Evolutionary conservation across 1,284 basidiomycete genomes (phyloP), one percentile per base, ranked within the genome.

Genomic region (Microbotryomycetes sp.): DNA sequence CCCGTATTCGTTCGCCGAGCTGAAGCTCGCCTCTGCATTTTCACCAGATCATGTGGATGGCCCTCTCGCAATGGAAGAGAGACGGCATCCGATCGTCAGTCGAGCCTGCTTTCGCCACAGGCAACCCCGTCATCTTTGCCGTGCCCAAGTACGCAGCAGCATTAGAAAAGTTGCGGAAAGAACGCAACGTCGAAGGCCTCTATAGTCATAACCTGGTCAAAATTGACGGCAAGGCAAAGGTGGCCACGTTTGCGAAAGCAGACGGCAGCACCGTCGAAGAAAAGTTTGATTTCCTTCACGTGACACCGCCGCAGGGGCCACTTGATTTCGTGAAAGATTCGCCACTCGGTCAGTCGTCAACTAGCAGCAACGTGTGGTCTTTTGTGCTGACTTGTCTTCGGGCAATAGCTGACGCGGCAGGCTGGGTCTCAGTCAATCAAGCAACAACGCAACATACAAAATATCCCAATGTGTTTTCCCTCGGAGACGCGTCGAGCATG

Each of bases 41-140:
- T 21, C 89, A 91, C 73, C 93, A 93, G 77, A 88, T 93, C 67
- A 89, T 91, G 84, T 94, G 91, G 88, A 91, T 92, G 88, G 87
- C 31, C 24, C 71, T 76, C 60, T 74, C 75, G 64, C 75, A 74
- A 66, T 79, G 78, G 75, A 76, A 77, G 59, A 76, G 76, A 59
- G 70, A 72, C 55, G 70, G 71, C 52, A 65, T 72, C 13, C 59
- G 68, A 21, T 71, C 72, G 57, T 80, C 83, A 57, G 80, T 88
- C 71, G 81, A 85, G 61, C 77, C 91, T 63, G 83, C 89, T 63
- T 97, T 97, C 75, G 87, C 88, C 72, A 92, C 88, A n/a, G 94
- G 92, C 60, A 87, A 87, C 81, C 75, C 75, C 16, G 82, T 86
- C 54, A 97, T 98, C 91, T 97, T 98, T 77, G 83, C 78, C 50